Base-by-base conservation (phyloP, 768 basidiomycete genomes). In the Calvatia gigantea region DNA sequence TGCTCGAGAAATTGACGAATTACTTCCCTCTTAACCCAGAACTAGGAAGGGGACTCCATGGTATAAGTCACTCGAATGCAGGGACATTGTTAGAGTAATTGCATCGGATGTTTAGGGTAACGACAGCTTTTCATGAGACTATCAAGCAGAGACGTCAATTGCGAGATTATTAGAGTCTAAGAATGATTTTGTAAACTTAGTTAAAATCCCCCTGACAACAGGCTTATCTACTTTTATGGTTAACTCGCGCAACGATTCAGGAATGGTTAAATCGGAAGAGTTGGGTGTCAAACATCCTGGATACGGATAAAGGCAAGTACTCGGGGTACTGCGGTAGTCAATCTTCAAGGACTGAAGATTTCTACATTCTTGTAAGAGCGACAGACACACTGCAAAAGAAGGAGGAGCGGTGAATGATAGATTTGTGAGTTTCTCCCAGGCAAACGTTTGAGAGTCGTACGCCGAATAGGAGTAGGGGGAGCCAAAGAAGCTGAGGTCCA, bases 331-430 rank as follows among this genome's bases (percentile, higher is more conserved):
- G 3, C 41, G 21, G 14, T 45, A 54, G 17, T 54, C 52, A 21
- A 45, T 39, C 6, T n/a, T 25, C 3, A 56, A n/a, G n/a, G 29
- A 15, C 25, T 42, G 46, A 29, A 56, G 46, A 17, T 49, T 49
- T 7, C 6, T 31, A 46, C 54, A 48, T 17, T 17, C 28, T 23
- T 42, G 37, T 8, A 56, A 47, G 17, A 56, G 37, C 19, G 21
- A 14, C 3, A 56, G 29, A 29, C 46, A 56, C 4, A 21, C 46
- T 4, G 54, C 17, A 6, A 56, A 42, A 17, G 38, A 19, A 47
- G 54, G 45, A 17, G 54, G 54, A 21, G 28, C 37, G 4, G 44
- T 29, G 12, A 55, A 35, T n/a, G n/a, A 15, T 25, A 55, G 32
- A 25, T 47, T 17, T 1, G 37, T 55, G n/a, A 55, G 35, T 4